These are phyloP conservation scores for Echinochloa phyllopogon DNA, from an alignment of 176 grass and related monocot genomes.

Conservation along the genomic window DNA sequence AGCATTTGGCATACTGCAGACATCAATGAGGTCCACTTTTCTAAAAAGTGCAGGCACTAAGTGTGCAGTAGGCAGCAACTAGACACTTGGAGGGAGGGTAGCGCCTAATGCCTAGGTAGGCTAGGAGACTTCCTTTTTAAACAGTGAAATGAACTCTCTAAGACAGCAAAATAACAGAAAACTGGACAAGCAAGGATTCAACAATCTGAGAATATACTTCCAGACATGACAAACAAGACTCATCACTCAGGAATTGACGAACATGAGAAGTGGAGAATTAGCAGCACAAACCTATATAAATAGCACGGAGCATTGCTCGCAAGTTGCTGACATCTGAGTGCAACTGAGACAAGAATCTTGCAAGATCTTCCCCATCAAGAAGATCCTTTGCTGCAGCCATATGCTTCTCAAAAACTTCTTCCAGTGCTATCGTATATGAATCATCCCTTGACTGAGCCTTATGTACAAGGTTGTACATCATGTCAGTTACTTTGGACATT, in stretches of 20 bases:
- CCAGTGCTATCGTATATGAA: constrained; percentile 69
- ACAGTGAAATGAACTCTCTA: not conserved
- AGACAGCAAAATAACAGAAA: constrained; percentile 12
- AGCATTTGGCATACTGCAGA: constrained; percentile 21
- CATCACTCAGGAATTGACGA: constrained; percentile 27
- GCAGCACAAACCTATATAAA: constrained; percentile 79
- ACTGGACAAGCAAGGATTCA: constrained; percentile 14
- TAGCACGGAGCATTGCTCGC: constrained; percentile 91
- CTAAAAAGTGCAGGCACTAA: not conserved
- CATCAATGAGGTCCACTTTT: constrained; percentile 1
- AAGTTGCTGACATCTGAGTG: constrained; percentile 82
- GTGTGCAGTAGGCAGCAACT: not conserved
- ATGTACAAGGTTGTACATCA: constrained; percentile 91
- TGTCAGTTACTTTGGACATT: constrained; percentile 98
- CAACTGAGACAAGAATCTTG: constrained; percentile 83
- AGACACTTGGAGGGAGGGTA: not conserved
- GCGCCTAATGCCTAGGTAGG: not conserved
- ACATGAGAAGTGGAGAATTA: constrained; percentile 26
- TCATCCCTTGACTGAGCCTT: constrained; percentile 94
- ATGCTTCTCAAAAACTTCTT: constrained; percentile 88
- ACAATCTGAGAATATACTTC: constrained; percentile 22
- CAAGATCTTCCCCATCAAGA: constrained; percentile 89
- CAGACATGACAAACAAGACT: constrained; percentile 11
- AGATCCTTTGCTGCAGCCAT: constrained; percentile 84
- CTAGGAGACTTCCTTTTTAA: not conserved